Percentiles rank a stretch among this genome's conserved stretches.
Conservation (phyloP, 1,284 basidiomycete species). For the Ustilago crameri region DNA sequence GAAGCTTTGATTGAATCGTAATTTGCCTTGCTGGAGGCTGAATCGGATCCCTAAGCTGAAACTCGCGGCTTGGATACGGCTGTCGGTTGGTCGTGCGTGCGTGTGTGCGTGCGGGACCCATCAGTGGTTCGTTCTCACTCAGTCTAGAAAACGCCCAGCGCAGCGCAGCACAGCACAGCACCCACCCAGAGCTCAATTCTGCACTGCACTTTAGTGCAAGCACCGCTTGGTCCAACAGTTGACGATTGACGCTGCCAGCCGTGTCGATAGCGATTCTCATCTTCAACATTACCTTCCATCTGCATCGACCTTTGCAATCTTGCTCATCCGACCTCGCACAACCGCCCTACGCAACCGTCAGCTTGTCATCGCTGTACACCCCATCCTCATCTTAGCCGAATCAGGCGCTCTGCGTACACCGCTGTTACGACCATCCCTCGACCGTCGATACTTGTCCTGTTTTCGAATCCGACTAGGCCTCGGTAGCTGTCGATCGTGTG, state of each 20-base stretch:
- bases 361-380: constrained; percentile 14
- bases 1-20: no score
- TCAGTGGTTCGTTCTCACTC: no score
- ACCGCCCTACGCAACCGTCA: background rate
- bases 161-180: no score
- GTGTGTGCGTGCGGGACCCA: background rate
- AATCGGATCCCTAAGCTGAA: background rate
- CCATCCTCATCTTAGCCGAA: background rate
- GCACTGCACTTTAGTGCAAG: no score
- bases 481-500: background rate
- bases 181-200: no score
- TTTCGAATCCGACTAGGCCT: background rate
- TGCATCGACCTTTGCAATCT: constrained; percentile 16
- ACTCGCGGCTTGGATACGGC: background rate
- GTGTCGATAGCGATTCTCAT: background rate
- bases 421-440: background rate
- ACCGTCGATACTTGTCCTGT: background rate
- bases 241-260: background rate
- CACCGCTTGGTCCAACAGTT: constrained; percentile 18
- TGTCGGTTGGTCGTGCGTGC: background rate
- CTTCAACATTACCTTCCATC: constrained; percentile 6
- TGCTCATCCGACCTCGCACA: constrained; percentile 21
- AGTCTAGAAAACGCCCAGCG: no score
- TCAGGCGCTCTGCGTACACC: background rate
- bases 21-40: no score